Base-by-base conservation (phyloP, 495 filamentous ascomycete species). In the Poronia punctata region DNA sequence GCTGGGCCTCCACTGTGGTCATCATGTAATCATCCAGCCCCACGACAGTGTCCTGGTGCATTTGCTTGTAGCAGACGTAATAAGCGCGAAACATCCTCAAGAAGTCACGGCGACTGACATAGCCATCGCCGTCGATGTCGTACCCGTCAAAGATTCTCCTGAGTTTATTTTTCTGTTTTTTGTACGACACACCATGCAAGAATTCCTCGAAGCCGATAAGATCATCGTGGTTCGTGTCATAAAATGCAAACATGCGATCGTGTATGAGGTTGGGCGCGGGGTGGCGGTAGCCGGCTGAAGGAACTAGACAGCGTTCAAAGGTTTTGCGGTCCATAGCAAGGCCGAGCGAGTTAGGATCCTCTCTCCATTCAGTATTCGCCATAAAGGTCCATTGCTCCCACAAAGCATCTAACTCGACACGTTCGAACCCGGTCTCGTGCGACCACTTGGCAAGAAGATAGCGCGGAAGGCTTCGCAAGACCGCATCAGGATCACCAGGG, bases 341-440 rank as follows among this genome's bases (percentile, higher is more conserved):
- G 40, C 73, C 63, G 22, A 94, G 71, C 19, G 78, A 67, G 53
- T 84, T 77, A 0, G 88, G 87, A 53, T 96, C 89, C 14, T 82
- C 74, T n/a, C 75, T 61, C 82, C 84, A 95, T 54, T 89, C 82
- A 8, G 79, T 80, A 45, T 82, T 86, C 7, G 92, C 92, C 50
- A 95, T 76, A 46, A 86, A 95, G 7, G 83, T 85, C 74, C 93
- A 97, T 52, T 96, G 93, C 51, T 96, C 90, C 82, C 87, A 97
- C 19, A 92, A 76, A 20, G 88, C 92, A 61, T 97, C 88, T 3
- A 97, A 62, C 55, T 95, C 86, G 2, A 83, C 78, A 22, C 76
- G 74, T 56, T 94, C 87, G 46, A 89, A 89, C 11, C 74, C 77
- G 11, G 84, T 86, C 18, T 86, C 80, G 25, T 74, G 70, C 17